Conservation (phyloP, 371 early-diverging fungal genomes). For the Mortierella sp. region DNA sequence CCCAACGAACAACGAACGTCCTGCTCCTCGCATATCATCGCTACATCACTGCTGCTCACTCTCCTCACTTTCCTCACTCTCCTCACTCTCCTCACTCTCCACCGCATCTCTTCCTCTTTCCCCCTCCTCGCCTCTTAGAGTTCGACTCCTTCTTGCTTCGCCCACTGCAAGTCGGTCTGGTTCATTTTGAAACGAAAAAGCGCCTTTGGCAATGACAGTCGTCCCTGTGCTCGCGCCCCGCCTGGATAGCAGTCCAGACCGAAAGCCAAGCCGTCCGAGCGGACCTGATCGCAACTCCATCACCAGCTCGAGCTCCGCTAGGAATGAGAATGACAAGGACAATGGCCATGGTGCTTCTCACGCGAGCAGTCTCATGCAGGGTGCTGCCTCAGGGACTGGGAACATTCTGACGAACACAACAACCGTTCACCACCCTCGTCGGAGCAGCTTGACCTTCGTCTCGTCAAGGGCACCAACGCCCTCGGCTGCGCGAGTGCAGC, state of each 20-base stretch:
- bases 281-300: conserved; percentile 9
- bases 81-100: not conserved
- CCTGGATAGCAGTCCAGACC: conserved; percentile 23
- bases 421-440: not conserved
- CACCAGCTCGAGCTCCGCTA: not conserved
- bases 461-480: conserved; percentile 16
- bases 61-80: not conserved
- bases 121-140: not conserved
- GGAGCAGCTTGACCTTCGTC: not conserved
- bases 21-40: not conserved
- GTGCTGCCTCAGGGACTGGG: not conserved
- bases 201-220: too few relatives aligned
- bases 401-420: not conserved
- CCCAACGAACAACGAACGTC: not conserved
- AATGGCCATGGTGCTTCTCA: too few relatives aligned
- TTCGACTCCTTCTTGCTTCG: too few relatives aligned
- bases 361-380: too few relatives aligned
- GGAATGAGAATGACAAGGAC: conserved; percentile 9
- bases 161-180: too few relatives aligned
- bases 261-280: conserved; percentile 2
- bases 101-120: not conserved
- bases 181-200: too few relatives aligned
- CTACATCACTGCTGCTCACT: not conserved
- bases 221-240: not conserved
- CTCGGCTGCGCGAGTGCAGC: not conserved